Evolutionary conservation across 2,329 filamentous ascomycete genomes (phyloP), one percentile per base, ranked within the genome.

Genomic region (Fonsecaea nubica): DNA sequence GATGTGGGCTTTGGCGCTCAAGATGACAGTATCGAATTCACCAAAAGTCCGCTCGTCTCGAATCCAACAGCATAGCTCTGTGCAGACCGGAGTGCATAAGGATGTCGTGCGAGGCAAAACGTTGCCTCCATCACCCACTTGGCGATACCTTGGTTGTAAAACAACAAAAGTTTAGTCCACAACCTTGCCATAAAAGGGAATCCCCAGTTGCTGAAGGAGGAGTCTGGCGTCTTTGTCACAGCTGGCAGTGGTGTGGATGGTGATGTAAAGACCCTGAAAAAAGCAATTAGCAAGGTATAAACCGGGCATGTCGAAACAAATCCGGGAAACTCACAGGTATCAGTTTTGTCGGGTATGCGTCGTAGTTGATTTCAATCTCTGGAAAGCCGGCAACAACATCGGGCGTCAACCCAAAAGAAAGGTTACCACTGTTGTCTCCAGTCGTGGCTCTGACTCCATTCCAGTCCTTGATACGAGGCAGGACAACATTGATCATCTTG

Each of bases 401-500:
- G 4, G 89, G 84, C 13, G 85, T 85, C 73, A 99, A 84, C 72
- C 95, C 95, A 78, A 93, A 94, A 9, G 85, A 85, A 72, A 99
- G 85, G 78, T 98, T 97, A 42, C 95, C 95, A 68, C 90, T 90
- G 75, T 88, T 89, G 78, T 99, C 95, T 75, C 95, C 95, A 45
- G 92, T 92, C 52, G 82, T 86, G 57, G 88, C 89, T 72, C 86
- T 86, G n/a, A 91, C 83, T 66, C 95, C 95, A 63, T 87, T 87
- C 91, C 92, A 99, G 73, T 99, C 95, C 84, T 98, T 99, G 80
- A 99, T 96, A 76, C 89, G 91, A 45, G 95, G 95, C 76, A 98
- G 85, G 5, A 99, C 93, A 8, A 98, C 83, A 76, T 96, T 92
- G 63, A 98, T 84, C 72, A 93, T 83, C 82, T 97, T 97, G 75